A percentile compares a stretch with the other conserved stretches of the same genome.
Evolutionary conservation across 352 stramenopile genomes (phyloP).

Genomic region (Pythium phragmitis): DNA sequence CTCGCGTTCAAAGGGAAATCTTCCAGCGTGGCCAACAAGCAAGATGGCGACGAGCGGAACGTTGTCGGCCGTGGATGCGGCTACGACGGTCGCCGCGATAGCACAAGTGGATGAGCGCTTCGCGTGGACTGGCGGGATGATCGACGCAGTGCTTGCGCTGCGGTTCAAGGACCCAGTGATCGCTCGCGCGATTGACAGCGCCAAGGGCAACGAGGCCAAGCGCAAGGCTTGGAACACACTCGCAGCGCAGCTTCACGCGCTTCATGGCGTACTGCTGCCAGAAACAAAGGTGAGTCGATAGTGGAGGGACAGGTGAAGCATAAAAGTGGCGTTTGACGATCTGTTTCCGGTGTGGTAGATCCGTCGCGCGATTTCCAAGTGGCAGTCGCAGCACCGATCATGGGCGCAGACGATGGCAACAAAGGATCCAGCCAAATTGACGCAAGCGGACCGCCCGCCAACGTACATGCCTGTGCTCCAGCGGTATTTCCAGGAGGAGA

Average conservation of each 20-base stretch:
- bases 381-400: slow-evolving; percentile 23
- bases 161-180: slow-evolving; percentile 20
- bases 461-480: slow-evolving; percentile 21
- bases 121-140: slow-evolving; percentile 19
- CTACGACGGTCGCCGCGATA: background rate
- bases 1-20: slow-evolving; percentile 9
- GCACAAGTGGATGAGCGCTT: slow-evolving; percentile 19
- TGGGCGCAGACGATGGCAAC: slow-evolving; percentile 3
- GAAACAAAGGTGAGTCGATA: slow-evolving; percentile 16
- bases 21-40: background rate
- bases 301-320: background rate
- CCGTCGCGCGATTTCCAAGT: slow-evolving; percentile 24
- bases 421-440: slow-evolving; percentile 4
- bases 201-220: slow-evolving; percentile 21
- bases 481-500: slow-evolving; percentile 12
- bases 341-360: slow-evolving; percentile 7
- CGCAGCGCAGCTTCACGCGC: slow-evolving; percentile 1
- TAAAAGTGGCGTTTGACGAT: background rate
- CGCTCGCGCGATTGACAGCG: slow-evolving; percentile 11
- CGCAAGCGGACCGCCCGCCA: slow-evolving; percentile 15
- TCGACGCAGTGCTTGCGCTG: slow-evolving; percentile 21
- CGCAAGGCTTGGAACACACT: slow-evolving; percentile 21
- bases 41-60: background rate
- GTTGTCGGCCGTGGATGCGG: no score
- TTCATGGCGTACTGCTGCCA: slow-evolving; percentile 9